A percentile compares a stretch with the other conserved stretches of the same genome.
Evolutionary conservation across 495 filamentous ascomycete species (phyloP).

Genomic region (Aspergillus mulundensis): DNA sequence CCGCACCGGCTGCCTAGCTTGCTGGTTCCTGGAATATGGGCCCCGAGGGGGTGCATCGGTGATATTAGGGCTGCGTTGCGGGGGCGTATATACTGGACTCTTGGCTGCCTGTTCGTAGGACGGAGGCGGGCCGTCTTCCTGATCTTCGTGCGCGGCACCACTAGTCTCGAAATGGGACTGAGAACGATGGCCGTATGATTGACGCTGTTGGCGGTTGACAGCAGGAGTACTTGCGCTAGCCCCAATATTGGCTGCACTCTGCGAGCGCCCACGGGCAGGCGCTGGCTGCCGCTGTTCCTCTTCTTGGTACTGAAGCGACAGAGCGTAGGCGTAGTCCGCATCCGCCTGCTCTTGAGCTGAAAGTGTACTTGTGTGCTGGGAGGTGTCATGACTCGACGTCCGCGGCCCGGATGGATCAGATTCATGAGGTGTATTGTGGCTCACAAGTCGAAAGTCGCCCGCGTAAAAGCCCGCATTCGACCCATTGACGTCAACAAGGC

Average conservation of each 20-base stretch:
- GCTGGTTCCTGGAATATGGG: conserved; percentile 19
- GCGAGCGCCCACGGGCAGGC: conserved; percentile 15
- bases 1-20: conserved; percentile 23
- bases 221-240: conserved; percentile 6
- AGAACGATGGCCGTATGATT: conserved; percentile 8
- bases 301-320: conserved; percentile 46
- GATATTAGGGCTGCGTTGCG: conserved; percentile 53
- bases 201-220: conserved; percentile 12
- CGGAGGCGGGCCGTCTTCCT: conserved; percentile 59
- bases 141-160: conserved; percentile 30
- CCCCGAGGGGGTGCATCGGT: conserved; percentile 15
- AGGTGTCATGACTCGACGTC: conserved; percentile 25
- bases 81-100: conserved; percentile 59
- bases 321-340: conserved; percentile 47
- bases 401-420: conserved; percentile 25
- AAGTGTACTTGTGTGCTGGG: conserved; percentile 13
- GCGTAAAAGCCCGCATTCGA: conserved; percentile 77
- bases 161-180: conserved; percentile 21
- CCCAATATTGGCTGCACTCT: conserved; percentile 13
- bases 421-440: conserved; percentile 39
- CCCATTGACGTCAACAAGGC: conserved; percentile 83
- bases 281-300: conserved; percentile 30
- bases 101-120: conserved; percentile 77
- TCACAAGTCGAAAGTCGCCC: conserved; percentile 85
- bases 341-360: conserved; percentile 44